Evolutionary conservation across 768 basidiomycete species (phyloP).

Genomic region (Tricholoma matsutake): DNA sequence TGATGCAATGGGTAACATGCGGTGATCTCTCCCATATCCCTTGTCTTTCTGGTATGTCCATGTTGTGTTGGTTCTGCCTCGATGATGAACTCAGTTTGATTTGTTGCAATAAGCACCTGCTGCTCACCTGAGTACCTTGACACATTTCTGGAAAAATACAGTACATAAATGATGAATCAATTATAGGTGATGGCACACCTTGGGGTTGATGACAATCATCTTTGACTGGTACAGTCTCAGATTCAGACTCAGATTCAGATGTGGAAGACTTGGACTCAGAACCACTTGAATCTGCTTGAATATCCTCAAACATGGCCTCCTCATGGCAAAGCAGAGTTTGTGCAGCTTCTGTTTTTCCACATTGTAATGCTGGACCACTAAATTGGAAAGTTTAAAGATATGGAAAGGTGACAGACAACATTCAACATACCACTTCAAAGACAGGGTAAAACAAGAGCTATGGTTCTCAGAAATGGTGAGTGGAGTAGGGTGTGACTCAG

Average conservation of each 20-base stretch:
- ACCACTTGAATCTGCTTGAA: too few relatives aligned
- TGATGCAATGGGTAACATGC: background rate
- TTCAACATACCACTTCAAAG: background rate
- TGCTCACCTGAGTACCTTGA: background rate
- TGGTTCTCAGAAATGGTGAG: too few relatives aligned
- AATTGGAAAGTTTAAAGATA: background rate
- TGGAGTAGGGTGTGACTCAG: too few relatives aligned
- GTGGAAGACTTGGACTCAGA: background rate
- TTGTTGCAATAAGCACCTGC: background rate
- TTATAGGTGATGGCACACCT: too few relatives aligned
- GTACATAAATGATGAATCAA: too few relatives aligned
- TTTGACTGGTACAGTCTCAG: background rate
- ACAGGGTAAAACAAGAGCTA: too few relatives aligned
- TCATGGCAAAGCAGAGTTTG: too few relatives aligned
- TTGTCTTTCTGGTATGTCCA: background rate
- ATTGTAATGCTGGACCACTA: too few relatives aligned
- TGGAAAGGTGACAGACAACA: background rate
- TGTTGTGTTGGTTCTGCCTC: too few relatives aligned
- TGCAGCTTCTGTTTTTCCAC: too few relatives aligned
- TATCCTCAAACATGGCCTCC: background rate
- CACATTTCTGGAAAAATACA: too few relatives aligned
- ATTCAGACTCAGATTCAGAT: background rate
- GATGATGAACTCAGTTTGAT: background rate
- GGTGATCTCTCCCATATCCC: background rate
- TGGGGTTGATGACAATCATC: too few relatives aligned